Base-by-base conservation (phyloP, 176 grass and related monocot genomes). In the Cocos nucifera region DNA sequence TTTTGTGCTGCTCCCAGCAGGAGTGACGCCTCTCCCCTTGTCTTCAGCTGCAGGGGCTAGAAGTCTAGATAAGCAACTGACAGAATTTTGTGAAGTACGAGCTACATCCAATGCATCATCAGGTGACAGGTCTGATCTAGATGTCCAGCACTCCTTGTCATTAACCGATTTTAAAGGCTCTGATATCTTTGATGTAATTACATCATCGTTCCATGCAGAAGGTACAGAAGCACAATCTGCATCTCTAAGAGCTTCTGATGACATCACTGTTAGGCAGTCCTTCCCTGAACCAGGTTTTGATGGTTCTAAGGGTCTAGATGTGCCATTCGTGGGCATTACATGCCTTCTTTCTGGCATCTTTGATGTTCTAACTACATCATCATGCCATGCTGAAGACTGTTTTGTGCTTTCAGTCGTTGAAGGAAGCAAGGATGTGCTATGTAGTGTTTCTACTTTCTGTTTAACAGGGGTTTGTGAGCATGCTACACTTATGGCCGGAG, bases 141-240 rank as follows among this genome's bases (percentile, higher is more conserved):
- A 70, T 7, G 16, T 20, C 67, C 24, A 20, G 49, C 73, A 12
- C 17, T 15, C 69, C 21, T 17, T 21, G 49, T 66, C 76, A 39
- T 19, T 62, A 66, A 15, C 24, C 28, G 61, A 51, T 50, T 58
- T 84, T 53, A 57, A 74, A 66, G 65, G 61, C 3, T 64, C 66
- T 19, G 62, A 61, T 19, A 12, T 44, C 9, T 84, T 84, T 15
- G 76, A 80, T 14, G 81, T 56, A 74, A 66, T 71, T 59, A 72
- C 75, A 65, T 88, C 87, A 44, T 88, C 78, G 50, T 88, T 88
- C 93, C 93, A 97, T 58, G 93, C 81, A 58, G 93, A 92, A 66
- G 79, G 81, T 78, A 79, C 78, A 32, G 73, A 76, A 74, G 82
- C 66, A 54, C 77, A 77, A 58, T 97, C 87, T 53, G 76, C 75